These are phyloP conservation scores for Sporobolomyces phaffii DNA, from an alignment of 768 basidiomycete species.

Conservation along the genomic window DNA sequence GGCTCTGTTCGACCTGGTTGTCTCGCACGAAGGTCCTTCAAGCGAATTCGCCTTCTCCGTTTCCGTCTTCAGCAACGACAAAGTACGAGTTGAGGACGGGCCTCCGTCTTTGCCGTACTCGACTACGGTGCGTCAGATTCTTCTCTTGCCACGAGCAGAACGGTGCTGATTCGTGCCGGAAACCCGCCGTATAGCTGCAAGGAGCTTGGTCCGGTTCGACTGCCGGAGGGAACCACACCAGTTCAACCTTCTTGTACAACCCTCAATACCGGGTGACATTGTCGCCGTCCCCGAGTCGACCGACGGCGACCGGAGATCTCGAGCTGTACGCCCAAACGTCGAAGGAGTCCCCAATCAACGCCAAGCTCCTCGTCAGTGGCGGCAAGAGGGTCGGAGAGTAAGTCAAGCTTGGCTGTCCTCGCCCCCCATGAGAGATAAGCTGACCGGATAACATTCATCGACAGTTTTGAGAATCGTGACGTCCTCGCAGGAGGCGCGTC, in stretches of 20 bases:
- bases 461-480: slow-evolving; percentile 58
- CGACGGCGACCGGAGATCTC: slow-evolving; percentile 46
- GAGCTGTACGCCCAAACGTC: slow-evolving; percentile 53
- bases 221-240: slow-evolving; percentile 74
- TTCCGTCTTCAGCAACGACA: slow-evolving; percentile 54
- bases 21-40: slow-evolving; percentile 65
- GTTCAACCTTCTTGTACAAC: slow-evolving; percentile 78
- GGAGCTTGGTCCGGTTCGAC: slow-evolving; percentile 63
- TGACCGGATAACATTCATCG: no score
- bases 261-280: slow-evolving; percentile 76
- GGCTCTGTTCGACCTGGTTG: slow-evolving; percentile 53
- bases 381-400: slow-evolving; percentile 72
- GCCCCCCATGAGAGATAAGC: no score
- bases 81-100: slow-evolving; percentile 42
- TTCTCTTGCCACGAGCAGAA: background rate
- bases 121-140: slow-evolving; percentile 33
- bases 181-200: no score
- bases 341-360: slow-evolving; percentile 66
- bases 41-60: slow-evolving; percentile 63
- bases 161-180: background rate
- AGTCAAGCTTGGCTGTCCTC: no score
- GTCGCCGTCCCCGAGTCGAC: slow-evolving; percentile 40
- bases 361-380: slow-evolving; percentile 66
- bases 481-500: slow-evolving; percentile 67
- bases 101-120: slow-evolving; percentile 41